Base-by-base conservation (phyloP, 371 early-diverging fungal genomes). In the Mortierella sp. region DNA sequence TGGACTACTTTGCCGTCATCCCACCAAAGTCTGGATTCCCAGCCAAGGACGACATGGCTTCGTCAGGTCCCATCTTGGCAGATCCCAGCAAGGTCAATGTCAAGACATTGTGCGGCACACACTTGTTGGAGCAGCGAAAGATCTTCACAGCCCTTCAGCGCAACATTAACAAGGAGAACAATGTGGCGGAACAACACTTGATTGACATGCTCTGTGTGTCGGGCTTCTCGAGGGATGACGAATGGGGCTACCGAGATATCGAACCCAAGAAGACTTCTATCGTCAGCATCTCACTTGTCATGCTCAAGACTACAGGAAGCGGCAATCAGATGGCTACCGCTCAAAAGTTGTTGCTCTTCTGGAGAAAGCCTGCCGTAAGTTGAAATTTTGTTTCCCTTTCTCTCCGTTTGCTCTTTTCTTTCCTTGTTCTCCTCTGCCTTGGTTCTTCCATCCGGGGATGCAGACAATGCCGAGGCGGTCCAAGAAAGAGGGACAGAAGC, bases 141-240 rank as follows among this genome's bases (percentile, higher is more conserved):
- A 89, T 94, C 60, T 92, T 94, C 80, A 87, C 88, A 52, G 90
- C 92, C 17, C 72, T 94, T n/a, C 88, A 90, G 62, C 86, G 91
- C 47, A 91, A 89, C 41, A 91, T 91, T 44, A 79, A 85, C 43
- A 83, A 89, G 71, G 89, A 88, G 39, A 88, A 91, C 55, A 91
- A 90, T 51, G 82, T 86, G 22, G 92, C 92, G 21, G 94, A 94
- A 62, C 92, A 90, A 62, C 94, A 94, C 79, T 79, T 94, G 57
- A 91, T 94, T 44, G 93, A 94, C 68, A 94, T 94, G 92, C 85
- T 94, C n/a, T 92, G 94, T 66, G 84, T 90, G 60, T 90, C 92
- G 39, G 94, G 93, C 27, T 94, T 94, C 62, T 80, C 83, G 40
- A 83, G 88, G 40, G 87, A 91, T 22, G 90, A 90, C 54, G 79